Evolutionary conservation across 345 rosid species (phyloP).

Genomic region (Salix arbutifolia): DNA sequence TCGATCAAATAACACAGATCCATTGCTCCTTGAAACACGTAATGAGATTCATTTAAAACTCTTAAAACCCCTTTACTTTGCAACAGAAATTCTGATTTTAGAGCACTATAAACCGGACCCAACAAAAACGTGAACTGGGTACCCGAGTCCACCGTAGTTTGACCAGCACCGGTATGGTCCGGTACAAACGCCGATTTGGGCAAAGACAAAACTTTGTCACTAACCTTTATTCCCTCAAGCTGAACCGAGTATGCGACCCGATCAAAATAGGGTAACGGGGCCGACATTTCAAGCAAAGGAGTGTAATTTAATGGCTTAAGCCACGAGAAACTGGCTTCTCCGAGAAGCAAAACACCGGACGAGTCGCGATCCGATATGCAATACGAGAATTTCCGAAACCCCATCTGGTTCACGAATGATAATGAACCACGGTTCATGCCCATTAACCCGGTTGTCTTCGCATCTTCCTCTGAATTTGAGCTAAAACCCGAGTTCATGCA

Average conservation of each 20-base stretch:
- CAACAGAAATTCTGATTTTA: conserved; percentile 44
- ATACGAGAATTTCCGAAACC: conserved; percentile 64
- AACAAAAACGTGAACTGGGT: conserved; percentile 67
- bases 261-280: conserved; percentile 65
- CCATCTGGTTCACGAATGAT: conserved; percentile 65
- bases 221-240: conserved; percentile 61
- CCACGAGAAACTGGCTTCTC: conserved; percentile 48
- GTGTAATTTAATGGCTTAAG: conserved; percentile 50
- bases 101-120: conserved; percentile 60
- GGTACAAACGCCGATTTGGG: conserved; percentile 54
- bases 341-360: conserved; percentile 60
- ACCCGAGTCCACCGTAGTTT: conserved; percentile 79
- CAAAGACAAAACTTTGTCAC: conserved; percentile 32
- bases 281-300: conserved; percentile 46
- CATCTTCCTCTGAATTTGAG: conserved; percentile 54
- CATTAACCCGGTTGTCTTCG: conserved; percentile 65
- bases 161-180: conserved; percentile 87
- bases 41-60: conserved; percentile 45
- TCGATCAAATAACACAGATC: conserved; percentile 51
- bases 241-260: conserved; percentile 70
- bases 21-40: conserved; percentile 77
- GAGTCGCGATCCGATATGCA: conserved; percentile 73
- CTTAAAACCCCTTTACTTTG: conserved; percentile 47
- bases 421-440: conserved; percentile 81
- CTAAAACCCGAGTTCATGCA: conserved; percentile 72